These are phyloP conservation scores for Aspergillus bertholletiae DNA, from an alignment of 495 filamentous ascomycete species.

Conservation along the genomic window DNA sequence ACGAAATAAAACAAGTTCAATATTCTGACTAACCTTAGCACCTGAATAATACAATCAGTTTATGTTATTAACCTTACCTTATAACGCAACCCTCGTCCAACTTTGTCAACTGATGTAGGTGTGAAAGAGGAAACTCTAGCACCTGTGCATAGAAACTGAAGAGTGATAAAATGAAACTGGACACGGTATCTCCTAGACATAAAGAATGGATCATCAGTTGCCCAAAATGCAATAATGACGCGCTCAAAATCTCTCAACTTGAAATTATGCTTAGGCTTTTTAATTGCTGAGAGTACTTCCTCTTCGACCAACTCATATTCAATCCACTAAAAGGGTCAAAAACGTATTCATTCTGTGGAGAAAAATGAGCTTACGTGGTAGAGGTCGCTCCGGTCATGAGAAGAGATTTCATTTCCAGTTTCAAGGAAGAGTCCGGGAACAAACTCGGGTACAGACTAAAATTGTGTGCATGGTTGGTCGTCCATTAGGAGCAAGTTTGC, in stretches of 20 bases:
- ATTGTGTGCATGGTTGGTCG: neutral
- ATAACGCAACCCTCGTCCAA: neutral
- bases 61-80: neutral
- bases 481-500: neutral
- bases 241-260: conserved; percentile 3
- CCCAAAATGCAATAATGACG: neutral
- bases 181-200: neutral
- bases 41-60: neutral
- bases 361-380: conserved; percentile 4
- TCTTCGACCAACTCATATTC: conserved; percentile 2
- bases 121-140: conserved; percentile 1
- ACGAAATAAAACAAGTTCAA: conserved; percentile 6
- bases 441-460: conserved; percentile 1
- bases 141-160: neutral
- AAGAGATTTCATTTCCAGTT: conserved; percentile 1
- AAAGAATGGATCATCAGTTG: neutral
- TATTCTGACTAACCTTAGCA: conserved; percentile 1
- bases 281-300: neutral
- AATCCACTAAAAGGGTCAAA: conserved; percentile 4
- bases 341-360: neutral
- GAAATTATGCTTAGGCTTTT: conserved; percentile 5
- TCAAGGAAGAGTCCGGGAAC: conserved; percentile 5
- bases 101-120: neutral
- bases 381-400: neutral
- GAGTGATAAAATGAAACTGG: conserved; percentile 5